phyloP scores from a whole-genome alignment of 2,329 filamentous ascomycete genomes.

The Colletotrichum eleusines region DNA sequence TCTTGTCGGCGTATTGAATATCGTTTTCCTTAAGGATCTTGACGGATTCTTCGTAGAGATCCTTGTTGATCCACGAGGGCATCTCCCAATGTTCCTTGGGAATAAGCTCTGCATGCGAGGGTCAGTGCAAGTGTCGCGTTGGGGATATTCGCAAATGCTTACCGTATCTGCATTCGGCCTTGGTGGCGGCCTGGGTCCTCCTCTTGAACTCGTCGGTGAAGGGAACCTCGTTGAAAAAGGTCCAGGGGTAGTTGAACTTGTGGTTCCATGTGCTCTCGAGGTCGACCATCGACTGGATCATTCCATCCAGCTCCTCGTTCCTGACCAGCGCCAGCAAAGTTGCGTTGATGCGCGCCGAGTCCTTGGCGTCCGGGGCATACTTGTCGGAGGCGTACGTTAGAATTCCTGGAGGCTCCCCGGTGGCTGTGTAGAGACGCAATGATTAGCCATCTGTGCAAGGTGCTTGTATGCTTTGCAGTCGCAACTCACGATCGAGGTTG shows the following conservation, averaged over 20 bases:
- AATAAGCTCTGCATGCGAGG: slow-evolving; percentile 74
- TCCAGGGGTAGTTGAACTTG: slow-evolving; percentile 99
- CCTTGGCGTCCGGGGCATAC: slow-evolving; percentile 80
- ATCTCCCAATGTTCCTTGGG: slow-evolving; percentile 96
- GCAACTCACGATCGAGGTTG: slow-evolving; percentile 81
- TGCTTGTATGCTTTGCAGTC: not conserved
- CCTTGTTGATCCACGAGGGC: slow-evolving; percentile 90
- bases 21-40: slow-evolving; percentile 84
- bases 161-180: slow-evolving; percentile 90
- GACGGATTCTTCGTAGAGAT: slow-evolving; percentile 87
- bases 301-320: slow-evolving; percentile 87
- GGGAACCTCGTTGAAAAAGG: slow-evolving; percentile 96
- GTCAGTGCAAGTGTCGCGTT: slow-evolving; percentile 33
- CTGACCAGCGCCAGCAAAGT: slow-evolving; percentile 92
- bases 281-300: slow-evolving; percentile 90
- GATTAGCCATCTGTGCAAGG: slow-evolving; percentile 3
- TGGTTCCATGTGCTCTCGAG: slow-evolving; percentile 95
- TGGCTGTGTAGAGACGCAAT: slow-evolving; percentile 67
- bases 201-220: slow-evolving; percentile 95
- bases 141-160: slow-evolving; percentile 46
- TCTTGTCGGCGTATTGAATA: slow-evolving; percentile 89
- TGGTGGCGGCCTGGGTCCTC: slow-evolving; percentile 83
- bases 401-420: slow-evolving; percentile 83
- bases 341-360: slow-evolving; percentile 89
- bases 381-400: slow-evolving; percentile 80